phyloP scores from a whole-genome alignment of 164 flowering plant genomes.

The Stephania japonica region DNA sequence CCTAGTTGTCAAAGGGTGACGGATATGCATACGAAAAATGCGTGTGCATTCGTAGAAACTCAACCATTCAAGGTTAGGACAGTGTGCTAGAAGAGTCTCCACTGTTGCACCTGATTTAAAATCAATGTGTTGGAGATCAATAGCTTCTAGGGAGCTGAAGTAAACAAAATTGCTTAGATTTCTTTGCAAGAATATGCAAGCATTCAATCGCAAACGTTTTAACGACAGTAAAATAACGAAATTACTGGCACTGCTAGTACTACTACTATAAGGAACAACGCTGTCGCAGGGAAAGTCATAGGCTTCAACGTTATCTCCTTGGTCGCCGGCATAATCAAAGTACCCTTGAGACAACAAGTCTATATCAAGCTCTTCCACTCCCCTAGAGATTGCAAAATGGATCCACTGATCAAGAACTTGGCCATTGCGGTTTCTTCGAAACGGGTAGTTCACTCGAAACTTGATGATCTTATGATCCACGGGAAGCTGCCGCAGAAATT shows the following conservation, averaged over 20 bases:
- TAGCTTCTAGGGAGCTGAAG: background rate
- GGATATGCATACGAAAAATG: background rate
- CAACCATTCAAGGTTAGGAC: background rate
- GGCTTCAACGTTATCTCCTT: background rate
- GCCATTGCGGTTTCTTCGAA: background rate
- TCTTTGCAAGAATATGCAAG: background rate
- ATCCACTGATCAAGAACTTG: constrained; percentile 5
- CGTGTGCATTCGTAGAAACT: background rate
- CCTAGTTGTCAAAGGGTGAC: background rate
- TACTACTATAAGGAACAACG: background rate
- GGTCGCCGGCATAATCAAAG: background rate
- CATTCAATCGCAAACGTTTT: constrained; percentile 3
- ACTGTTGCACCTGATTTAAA: background rate
- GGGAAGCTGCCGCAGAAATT: background rate
- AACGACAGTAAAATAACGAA: background rate
- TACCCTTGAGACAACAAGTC: background rate
- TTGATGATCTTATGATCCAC: background rate
- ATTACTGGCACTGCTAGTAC: background rate
- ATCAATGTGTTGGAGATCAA: background rate
- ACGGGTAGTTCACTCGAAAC: background rate
- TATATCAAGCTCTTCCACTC: constrained; percentile 2
- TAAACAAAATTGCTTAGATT: background rate
- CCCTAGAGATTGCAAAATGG: background rate
- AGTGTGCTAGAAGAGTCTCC: background rate
- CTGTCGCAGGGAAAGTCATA: constrained; percentile 6